Conservation (phyloP, 106 monocot species). For the Agapanthus africanus region DNA sequence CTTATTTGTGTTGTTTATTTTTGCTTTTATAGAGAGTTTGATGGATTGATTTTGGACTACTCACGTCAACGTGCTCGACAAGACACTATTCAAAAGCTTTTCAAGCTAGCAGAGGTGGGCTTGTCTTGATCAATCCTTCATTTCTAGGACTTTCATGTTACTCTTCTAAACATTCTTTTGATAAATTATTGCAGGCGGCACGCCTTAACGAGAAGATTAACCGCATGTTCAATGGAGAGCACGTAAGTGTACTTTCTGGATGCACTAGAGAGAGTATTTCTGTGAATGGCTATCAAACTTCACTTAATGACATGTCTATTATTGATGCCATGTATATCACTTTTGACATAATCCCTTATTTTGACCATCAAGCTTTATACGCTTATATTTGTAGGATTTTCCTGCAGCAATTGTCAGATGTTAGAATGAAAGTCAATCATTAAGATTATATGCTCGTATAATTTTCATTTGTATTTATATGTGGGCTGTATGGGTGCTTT, state of each 20-base stretch:
- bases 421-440: background rate
- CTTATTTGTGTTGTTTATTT: constrained; percentile 4
- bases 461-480: background rate
- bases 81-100: constrained; percentile 21
- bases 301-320: background rate
- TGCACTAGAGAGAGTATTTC: background rate
- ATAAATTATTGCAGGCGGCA: constrained; percentile 14
- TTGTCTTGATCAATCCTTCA: background rate
- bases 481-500: background rate
- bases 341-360: background rate
- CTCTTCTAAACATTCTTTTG: background rate
- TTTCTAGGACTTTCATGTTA: background rate
- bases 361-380: background rate
- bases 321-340: background rate
- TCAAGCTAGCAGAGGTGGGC: constrained; percentile 22
- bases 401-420: background rate
- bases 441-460: background rate
- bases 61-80: constrained; percentile 12
- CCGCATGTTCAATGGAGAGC: constrained; percentile 23
- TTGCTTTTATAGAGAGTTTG: constrained; percentile 15
- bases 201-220: constrained; percentile 19
- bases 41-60: constrained; percentile 22
- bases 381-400: background rate
- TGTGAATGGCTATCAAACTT: background rate
- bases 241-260: constrained; percentile 6